phyloP scores from a whole-genome alignment of 192 early-diverging fungal species.

The Phlyctochytrium arcticum region DNA sequence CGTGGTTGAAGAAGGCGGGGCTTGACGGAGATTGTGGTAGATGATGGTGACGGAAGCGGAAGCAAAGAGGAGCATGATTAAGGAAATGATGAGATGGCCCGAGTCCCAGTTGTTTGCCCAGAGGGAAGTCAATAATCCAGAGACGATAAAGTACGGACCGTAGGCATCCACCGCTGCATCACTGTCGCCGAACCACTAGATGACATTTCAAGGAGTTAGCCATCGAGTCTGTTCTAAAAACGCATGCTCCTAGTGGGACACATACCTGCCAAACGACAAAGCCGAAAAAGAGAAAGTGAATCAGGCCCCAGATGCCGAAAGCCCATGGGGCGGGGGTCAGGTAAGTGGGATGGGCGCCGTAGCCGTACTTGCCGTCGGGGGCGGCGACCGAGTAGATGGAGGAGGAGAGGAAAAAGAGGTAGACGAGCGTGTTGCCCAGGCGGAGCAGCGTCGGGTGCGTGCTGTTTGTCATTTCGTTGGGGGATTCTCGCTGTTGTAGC shows the following conservation, averaged over 20 bases:
- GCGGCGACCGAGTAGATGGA: constrained; percentile 48
- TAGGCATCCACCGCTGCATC: constrained; percentile 55
- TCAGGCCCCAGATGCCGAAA: constrained; percentile 57
- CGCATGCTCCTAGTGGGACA: neutral
- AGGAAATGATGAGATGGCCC: constrained; percentile 49
- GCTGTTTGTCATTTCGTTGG: too few relatives aligned
- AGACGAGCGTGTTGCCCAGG: constrained; percentile 56
- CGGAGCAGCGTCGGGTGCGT: constrained; percentile 15
- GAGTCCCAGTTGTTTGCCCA: constrained; percentile 57
- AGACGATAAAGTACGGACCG: constrained; percentile 61
- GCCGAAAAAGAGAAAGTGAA: constrained; percentile 61
- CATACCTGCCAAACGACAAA: constrained; percentile 57
- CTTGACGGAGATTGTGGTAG: constrained; percentile 37
- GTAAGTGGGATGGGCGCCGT: constrained; percentile 49
- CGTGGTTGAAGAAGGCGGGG: constrained; percentile 20
- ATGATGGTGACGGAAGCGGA: constrained; percentile 53
- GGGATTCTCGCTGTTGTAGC: neutral
- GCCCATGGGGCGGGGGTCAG: constrained; percentile 62
- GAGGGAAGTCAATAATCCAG: constrained; percentile 50
- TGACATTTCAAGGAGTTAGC: neutral
- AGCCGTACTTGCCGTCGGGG: constrained; percentile 33
- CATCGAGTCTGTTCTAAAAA: neutral
- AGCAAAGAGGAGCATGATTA: constrained; percentile 54
- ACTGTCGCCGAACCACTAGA: constrained; percentile 35
- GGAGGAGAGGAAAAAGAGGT: constrained; percentile 57